A percentile compares a stretch with the other conserved stretches of the same genome.
Conservation (phyloP, 106 monocot species). For the Phalaenopsis equestris region DNA sequence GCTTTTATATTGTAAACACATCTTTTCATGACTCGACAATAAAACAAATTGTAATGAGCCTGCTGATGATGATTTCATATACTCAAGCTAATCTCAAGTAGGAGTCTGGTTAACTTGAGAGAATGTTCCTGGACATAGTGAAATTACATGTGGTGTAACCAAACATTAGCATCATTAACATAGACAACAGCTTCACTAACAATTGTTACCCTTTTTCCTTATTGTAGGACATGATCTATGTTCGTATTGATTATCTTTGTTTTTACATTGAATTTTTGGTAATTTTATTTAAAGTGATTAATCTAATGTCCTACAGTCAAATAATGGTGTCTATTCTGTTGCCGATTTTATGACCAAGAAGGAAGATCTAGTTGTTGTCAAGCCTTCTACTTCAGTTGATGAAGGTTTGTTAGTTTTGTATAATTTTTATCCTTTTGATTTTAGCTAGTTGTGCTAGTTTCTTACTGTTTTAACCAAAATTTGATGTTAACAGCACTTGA, state of each 20-base stretch:
- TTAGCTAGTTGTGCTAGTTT: neutral
- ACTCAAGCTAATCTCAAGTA: neutral
- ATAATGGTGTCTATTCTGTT: slow-evolving; percentile 47
- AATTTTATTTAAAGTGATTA: neutral
- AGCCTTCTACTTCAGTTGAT: slow-evolving; percentile 66
- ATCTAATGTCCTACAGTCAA: slow-evolving; percentile 25
- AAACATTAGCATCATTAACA: neutral
- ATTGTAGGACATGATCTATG: neutral
- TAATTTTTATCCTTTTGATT: slow-evolving; percentile 2
- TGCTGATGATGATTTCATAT: no score
- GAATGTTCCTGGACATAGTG: neutral
- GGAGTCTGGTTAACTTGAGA: neutral
- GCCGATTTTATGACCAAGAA: slow-evolving; percentile 88
- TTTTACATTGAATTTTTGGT: neutral
- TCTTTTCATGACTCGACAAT: neutral
- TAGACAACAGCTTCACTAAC: neutral
- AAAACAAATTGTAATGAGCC: neutral
- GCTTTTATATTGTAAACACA: no score
- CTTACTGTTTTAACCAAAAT: neutral
- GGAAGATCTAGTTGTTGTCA: slow-evolving; percentile 58
- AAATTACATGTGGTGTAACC: neutral
- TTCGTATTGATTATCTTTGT: neutral
- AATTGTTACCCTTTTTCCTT: neutral
- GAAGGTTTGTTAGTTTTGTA: slow-evolving; percentile 33
- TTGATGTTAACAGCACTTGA: slow-evolving; percentile 18